Conservation (phyloP, 257 asterid genomes). For the Eustoma russellianum region DNA sequence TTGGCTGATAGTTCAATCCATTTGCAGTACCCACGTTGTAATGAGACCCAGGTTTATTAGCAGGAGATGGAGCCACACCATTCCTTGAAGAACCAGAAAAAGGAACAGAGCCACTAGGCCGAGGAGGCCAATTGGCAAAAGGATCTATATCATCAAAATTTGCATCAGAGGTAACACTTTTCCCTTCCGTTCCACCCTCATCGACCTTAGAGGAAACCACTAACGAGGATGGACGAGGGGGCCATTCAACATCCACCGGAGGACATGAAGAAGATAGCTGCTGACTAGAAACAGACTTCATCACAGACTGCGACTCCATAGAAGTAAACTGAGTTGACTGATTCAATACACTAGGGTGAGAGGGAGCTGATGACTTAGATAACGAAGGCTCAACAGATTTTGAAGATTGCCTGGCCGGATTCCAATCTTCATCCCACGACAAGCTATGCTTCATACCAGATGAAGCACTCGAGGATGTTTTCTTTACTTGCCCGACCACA, state of each 20-base stretch:
- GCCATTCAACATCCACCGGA: conserved; percentile 97
- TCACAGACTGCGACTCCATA: conserved; percentile 19
- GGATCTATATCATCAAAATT: conserved; percentile 69
- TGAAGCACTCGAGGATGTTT: conserved; percentile 28
- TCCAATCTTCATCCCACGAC: conserved; percentile 98
- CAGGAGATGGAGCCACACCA: conserved; percentile 28
- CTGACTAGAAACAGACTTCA: conserved; percentile 39
- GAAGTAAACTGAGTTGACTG: conserved; percentile 27
- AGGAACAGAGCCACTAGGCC: conserved; percentile 38
- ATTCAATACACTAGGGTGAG: conserved; percentile 29
- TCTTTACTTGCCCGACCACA: conserved; percentile 47
- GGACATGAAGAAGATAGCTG: conserved; percentile 60
- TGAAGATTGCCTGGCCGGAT: conserved; percentile 52
- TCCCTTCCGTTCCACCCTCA: conserved; percentile 22
- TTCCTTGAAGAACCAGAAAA: conserved; percentile 38
- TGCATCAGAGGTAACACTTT: conserved; percentile 30
- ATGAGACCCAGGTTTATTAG: conserved; percentile 21
- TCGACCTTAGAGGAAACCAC: conserved; percentile 29
- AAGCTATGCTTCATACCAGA: conserved; percentile 46
- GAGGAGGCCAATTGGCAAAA: conserved; percentile 94
- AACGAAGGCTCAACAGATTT: conserved; percentile 29
- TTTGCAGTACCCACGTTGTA: conserved; percentile 26
- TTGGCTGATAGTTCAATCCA: conserved; percentile 40
- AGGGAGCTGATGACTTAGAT: conserved; percentile 24
- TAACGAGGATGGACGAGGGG: conserved; percentile 49